A percentile compares a stretch with the other conserved stretches of the same genome.
Evolutionary conservation across 345 rosid genomes (phyloP).

Genomic region (Gynandropsis gynandra): DNA sequence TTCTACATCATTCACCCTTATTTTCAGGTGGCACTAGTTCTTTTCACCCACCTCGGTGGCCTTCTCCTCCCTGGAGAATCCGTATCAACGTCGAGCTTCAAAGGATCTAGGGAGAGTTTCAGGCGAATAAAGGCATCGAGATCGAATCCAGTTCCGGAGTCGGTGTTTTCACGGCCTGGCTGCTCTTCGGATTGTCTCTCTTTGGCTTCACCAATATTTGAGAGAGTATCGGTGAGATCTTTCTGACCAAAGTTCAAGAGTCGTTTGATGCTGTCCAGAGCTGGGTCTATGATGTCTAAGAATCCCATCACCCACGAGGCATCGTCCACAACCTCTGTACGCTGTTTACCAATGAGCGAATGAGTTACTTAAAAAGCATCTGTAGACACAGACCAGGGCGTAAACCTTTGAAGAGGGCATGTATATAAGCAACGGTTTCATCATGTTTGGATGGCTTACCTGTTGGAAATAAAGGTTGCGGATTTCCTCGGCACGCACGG

Average conservation of each 20-base stretch:
- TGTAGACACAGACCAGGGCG: no score
- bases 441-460: no score
- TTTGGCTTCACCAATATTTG: constrained; percentile 18
- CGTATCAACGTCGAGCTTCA: constrained; percentile 42
- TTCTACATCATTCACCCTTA: neutral
- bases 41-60: constrained; percentile 32
- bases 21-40: constrained; percentile 15
- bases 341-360: constrained; percentile 35
- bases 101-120: constrained; percentile 51
- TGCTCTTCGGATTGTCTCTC: constrained; percentile 26
- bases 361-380: neutral
- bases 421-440: no score
- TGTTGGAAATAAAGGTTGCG: constrained; percentile 91
- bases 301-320: constrained; percentile 87
- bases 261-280: constrained; percentile 81
- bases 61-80: constrained; percentile 38
- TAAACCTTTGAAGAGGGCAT: no score
- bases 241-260: constrained; percentile 62
- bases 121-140: constrained; percentile 50
- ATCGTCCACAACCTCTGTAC: constrained; percentile 89
- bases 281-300: constrained; percentile 78
- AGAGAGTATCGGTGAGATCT: constrained; percentile 28
- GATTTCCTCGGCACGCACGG: constrained; percentile 89
- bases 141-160: constrained; percentile 39
- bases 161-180: constrained; percentile 28